Conservation (phyloP, 75 land plant genomes). For the Gnetum montanum region DNA sequence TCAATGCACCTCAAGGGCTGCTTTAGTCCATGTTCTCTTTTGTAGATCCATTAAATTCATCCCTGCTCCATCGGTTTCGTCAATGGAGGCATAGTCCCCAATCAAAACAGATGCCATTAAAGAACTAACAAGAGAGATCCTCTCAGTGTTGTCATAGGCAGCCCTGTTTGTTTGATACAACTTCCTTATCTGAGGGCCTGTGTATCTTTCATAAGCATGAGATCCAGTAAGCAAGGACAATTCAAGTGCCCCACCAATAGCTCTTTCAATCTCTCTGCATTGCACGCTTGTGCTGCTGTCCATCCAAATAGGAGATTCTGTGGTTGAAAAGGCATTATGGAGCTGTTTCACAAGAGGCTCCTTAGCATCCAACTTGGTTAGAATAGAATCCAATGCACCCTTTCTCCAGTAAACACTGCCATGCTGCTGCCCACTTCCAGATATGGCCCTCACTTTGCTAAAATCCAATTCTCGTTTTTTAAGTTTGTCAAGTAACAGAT, state of each 20-base stretch:
- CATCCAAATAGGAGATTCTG: conserved; percentile 96
- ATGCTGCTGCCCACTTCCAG: conserved; percentile 99
- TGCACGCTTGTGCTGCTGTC: conserved; percentile 86
- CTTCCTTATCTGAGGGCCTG: conserved; percentile 90
- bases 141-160: conserved; percentile 65
- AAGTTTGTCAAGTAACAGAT: conserved; percentile 63
- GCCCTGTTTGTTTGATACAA: conserved; percentile 47
- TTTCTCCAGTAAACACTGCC: conserved; percentile 94
- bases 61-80: conserved; percentile 93
- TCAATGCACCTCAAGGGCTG: conserved; percentile 53
- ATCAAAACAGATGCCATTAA: conserved; percentile 92
- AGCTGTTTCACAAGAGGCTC: conserved; percentile 47
- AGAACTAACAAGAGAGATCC: conserved; percentile 94
- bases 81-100: conserved; percentile 83
- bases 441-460: conserved; percentile 58
- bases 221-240: conserved; percentile 74
- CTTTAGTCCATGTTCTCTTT: conserved; percentile 60
- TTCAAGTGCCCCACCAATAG: conserved; percentile 76
- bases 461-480: conserved; percentile 47
- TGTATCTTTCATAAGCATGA: conserved; percentile 77
- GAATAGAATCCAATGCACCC: conserved; percentile 22
- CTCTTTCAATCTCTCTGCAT: conserved; percentile 74
- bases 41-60: conserved; percentile 95
- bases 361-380: conserved; percentile 38
- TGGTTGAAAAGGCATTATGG: conserved; percentile 56